Base-by-base conservation (phyloP, 495 filamentous ascomycete species). In the Tetracladium marchalianum region DNA sequence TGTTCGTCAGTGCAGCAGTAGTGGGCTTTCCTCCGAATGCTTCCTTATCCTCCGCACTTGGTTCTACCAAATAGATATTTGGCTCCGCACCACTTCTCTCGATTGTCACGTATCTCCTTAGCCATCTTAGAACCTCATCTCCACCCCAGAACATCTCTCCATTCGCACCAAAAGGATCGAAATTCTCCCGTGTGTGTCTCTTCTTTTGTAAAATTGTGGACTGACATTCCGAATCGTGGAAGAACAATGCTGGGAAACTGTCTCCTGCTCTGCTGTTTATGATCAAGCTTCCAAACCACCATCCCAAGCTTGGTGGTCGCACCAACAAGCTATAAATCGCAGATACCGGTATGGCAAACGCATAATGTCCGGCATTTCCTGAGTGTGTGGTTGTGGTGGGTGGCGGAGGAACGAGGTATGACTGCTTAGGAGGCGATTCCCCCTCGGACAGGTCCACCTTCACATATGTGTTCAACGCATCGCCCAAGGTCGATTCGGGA, bases 211-310 rank as follows among this genome's bases (percentile, higher is more conserved):
- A 62, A 33, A 97, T 95, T 5, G 92, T 98, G 37, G 82, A 89
- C 63, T 95, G 85, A 63, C 92, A 98, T 70, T 98, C 93, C 44
- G 76, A 84, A 55, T 98, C 92, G 53, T 98, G 92, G 64, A 98
- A 98, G 65, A 98, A 98, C 4, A 98, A 69, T 9, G 93, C 87
- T 0, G 92, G 92, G 56, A 96, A 96, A 58, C 80, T 85, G 61
- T 96, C 87, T 2, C 93, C 92, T 2, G 81, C 81, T 5, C 86
- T 71, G 0, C 85, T 87, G 55, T 97, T 97, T 63, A 97, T 87
- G 34, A 98, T 84, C 4, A 97, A 55, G 55, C 86, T 93, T 35
- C 92, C 92, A 63, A 88, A 96, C 92, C 93, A 97, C 92, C 92
- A 98, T 17, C 92, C 92, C 13, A 95, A 61, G 62, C 86, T 95